phyloP scores from a whole-genome alignment of 768 basidiomycete species.

The Pleurotus eryngii region DNA sequence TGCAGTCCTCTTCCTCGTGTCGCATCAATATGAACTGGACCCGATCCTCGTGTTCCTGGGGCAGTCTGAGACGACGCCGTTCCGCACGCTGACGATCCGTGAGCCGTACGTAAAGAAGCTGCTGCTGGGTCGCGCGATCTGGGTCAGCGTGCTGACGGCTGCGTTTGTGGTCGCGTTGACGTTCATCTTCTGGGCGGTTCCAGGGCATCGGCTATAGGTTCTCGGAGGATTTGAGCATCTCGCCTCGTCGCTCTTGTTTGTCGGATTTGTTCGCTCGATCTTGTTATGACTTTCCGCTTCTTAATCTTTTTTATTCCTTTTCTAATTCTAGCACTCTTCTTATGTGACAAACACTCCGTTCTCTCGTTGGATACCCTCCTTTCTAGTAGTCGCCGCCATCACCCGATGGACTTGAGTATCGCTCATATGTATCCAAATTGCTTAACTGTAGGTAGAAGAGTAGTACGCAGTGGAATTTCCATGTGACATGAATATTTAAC shows the following conservation, averaged over 20 bases:
- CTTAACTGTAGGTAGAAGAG: slow-evolving; percentile 5
- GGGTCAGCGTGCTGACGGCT: slow-evolving; percentile 82
- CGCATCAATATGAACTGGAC: slow-evolving; percentile 96
- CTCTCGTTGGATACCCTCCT: slow-evolving; percentile 16
- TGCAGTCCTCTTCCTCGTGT: slow-evolving; percentile 86
- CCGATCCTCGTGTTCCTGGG: slow-evolving; percentile 92
- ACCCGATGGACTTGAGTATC: slow-evolving; percentile 11
- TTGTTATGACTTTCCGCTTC: slow-evolving; percentile 16
- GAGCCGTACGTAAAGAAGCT: slow-evolving; percentile 95
- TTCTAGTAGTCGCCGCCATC: background rate
- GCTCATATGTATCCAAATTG: slow-evolving; percentile 2
- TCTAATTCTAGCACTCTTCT: slow-evolving; percentile 1
- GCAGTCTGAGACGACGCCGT: slow-evolving; percentile 95
- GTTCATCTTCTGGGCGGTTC: slow-evolving; percentile 93
- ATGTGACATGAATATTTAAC: no score
- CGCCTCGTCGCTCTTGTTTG: slow-evolving; percentile 6
- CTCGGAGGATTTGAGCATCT: slow-evolving; percentile 10
- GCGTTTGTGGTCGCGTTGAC: slow-evolving; percentile 77
- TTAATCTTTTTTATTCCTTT: slow-evolving; percentile 11
- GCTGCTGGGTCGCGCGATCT: slow-evolving; percentile 83
- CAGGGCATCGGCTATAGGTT: slow-evolving; percentile 79
- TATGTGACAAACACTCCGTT: slow-evolving; percentile 11
- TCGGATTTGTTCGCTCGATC: slow-evolving; percentile 14
- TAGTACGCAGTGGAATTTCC: background rate
- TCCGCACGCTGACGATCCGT: slow-evolving; percentile 86